phyloP scores from a whole-genome alignment of 2,329 filamentous ascomycete genomes.

The Byssothecium circinans region DNA sequence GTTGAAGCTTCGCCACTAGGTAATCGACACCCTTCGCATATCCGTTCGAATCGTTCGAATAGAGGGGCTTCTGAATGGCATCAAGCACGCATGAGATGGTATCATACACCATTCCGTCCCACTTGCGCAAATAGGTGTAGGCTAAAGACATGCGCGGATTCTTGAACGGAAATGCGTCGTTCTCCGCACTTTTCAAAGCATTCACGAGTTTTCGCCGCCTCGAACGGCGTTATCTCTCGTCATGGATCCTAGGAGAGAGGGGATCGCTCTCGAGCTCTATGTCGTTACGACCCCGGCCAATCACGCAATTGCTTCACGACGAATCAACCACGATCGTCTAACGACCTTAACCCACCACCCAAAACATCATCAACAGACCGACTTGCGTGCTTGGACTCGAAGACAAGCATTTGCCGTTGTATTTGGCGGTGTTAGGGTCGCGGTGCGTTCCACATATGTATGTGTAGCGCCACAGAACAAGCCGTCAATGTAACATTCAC shows the following conservation, averaged over 20 bases:
- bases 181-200: slow-evolving; percentile 10
- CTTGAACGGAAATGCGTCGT: slow-evolving; percentile 5
- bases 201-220: slow-evolving; percentile 4
- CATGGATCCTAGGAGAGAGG: slow-evolving; percentile 8
- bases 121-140: too few species aligned
- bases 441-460: neutral
- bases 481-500: neutral
- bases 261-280: slow-evolving; percentile 18
- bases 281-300: slow-evolving; percentile 34
- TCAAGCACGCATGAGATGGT: slow-evolving; percentile 34
- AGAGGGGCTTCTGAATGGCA: slow-evolving; percentile 23
- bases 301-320: slow-evolving; percentile 36
- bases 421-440: neutral
- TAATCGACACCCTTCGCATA: slow-evolving; percentile 1
- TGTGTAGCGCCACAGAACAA: neutral
- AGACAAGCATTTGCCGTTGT: neutral
- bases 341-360: neutral
- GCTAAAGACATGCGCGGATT: slow-evolving; percentile 1
- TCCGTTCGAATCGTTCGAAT: slow-evolving; percentile 15
- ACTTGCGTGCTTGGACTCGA: slow-evolving; percentile 29
- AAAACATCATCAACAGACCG: slow-evolving; percentile 7
- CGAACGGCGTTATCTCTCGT: slow-evolving; percentile 10
- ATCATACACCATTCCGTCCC: too few species aligned
- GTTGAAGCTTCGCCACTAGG: slow-evolving; percentile 9
- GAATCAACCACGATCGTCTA: slow-evolving; percentile 22